A percentile compares a stretch with the other conserved stretches of the same genome.
phyloP scores from a whole-genome alignment of 2,329 filamentous ascomycete genomes.

The Colletotrichum truncatum region DNA sequence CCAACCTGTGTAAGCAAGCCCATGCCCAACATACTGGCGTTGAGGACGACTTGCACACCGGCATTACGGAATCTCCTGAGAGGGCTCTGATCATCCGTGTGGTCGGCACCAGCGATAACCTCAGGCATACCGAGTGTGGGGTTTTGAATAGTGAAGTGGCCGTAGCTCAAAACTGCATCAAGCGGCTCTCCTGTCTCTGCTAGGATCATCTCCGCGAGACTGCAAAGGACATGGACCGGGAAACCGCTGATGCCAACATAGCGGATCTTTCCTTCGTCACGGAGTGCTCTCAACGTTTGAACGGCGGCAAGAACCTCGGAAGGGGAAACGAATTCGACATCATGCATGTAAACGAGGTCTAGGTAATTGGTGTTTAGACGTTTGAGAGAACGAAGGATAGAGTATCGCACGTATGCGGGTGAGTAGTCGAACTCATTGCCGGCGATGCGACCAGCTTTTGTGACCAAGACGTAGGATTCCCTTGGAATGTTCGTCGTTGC shows the following conservation, averaged over 20 bases:
- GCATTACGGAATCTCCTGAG: conserved; percentile 72
- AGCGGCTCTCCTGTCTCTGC: conserved; percentile 19
- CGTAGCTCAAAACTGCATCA: conserved; percentile 22
- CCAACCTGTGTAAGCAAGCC: conserved; percentile 82
- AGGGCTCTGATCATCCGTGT: conserved; percentile 87
- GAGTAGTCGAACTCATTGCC: conserved; percentile 27
- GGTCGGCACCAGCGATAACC: conserved; percentile 87
- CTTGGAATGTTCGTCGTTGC: conserved; percentile 52
- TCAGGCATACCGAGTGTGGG: conserved; percentile 72
- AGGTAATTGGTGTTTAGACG: conserved; percentile 73
- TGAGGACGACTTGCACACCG: conserved; percentile 84
- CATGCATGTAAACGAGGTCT: conserved; percentile 83
- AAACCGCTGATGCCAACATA: conserved; percentile 95
- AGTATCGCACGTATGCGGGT: conserved; percentile 53
- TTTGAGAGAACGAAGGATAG: conserved; percentile 70
- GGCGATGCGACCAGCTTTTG: conserved; percentile 26
- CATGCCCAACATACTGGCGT: conserved; percentile 92
- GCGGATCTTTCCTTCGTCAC: conserved; percentile 76
- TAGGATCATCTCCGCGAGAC: conserved; percentile 66
- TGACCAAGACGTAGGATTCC: conserved; percentile 40
- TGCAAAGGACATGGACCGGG: conserved; percentile 77
- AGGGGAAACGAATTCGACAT: conserved; percentile 79
- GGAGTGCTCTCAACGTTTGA: conserved; percentile 76
- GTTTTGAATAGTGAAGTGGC: conserved; percentile 28
- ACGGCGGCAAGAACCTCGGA: conserved; percentile 73